These are phyloP conservation scores for Xylariomycetidae sp. DNA, from an alignment of 2,329 filamentous ascomycete species.

Conservation along the genomic window DNA sequence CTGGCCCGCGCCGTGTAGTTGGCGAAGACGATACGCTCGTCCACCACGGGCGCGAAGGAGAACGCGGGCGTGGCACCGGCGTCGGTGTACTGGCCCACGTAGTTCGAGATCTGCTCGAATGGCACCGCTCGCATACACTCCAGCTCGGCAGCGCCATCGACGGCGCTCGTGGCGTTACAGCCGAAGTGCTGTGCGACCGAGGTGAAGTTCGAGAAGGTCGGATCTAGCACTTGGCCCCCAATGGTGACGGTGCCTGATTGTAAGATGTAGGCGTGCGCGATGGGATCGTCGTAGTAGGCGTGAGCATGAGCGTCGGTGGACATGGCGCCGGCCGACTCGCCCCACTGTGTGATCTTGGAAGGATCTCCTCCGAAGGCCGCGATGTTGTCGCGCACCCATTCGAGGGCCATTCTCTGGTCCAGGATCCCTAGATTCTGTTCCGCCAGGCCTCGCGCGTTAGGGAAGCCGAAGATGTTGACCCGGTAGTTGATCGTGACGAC, in stretches of 20 bases:
- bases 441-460: slow-evolving; percentile 49
- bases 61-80: too few species aligned
- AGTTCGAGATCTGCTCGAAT: too few species aligned
- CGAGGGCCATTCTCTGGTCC: slow-evolving; percentile 56
- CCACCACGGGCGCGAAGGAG: too few species aligned
- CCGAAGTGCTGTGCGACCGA: slow-evolving; percentile 17
- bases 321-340: slow-evolving; percentile 56
- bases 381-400: slow-evolving; percentile 61
- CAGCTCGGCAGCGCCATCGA: slow-evolving; percentile 15
- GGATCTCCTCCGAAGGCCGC: slow-evolving; percentile 55
- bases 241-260: slow-evolving; percentile 30
- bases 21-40: too few species aligned
- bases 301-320: slow-evolving; percentile 50
- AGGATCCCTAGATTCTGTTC: slow-evolving; percentile 59
- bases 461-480: slow-evolving; percentile 58
- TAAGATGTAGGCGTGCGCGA: slow-evolving; percentile 31
- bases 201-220: slow-evolving; percentile 20
- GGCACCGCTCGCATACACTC: slow-evolving; percentile 20
- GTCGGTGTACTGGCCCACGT: too few species aligned
- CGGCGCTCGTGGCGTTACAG: slow-evolving; percentile 17
- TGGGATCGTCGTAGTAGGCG: slow-evolving; percentile 37
- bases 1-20: too few species aligned
- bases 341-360: slow-evolving; percentile 54
- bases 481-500: slow-evolving; percentile 61
- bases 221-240: slow-evolving; percentile 30